phyloP scores from a whole-genome alignment of 371 early-diverging fungal genomes.

The Apophysomyces sp. region DNA sequence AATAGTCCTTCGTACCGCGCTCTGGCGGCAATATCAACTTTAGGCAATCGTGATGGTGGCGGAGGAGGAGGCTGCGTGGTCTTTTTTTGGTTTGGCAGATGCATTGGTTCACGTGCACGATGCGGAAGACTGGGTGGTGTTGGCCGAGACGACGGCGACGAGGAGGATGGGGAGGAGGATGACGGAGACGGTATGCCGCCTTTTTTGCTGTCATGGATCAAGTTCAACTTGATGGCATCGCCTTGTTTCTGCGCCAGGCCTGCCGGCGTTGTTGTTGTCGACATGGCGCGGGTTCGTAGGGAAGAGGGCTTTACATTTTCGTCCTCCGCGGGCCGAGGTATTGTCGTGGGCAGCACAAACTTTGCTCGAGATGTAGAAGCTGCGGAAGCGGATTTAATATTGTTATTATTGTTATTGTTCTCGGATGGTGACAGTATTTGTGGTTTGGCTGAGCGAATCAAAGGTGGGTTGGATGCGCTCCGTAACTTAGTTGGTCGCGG shows the following conservation, averaged over 20 bases:
- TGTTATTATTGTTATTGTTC: not conserved
- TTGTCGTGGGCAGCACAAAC: not conserved
- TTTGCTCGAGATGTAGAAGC: not conserved
- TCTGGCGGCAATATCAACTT: not conserved
- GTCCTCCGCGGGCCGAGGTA: not conserved
- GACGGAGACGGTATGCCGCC: not conserved
- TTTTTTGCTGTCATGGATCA: not conserved
- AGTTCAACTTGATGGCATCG: not conserved
- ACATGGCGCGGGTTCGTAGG: slow-evolving; percentile 18
- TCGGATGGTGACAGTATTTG: not conserved
- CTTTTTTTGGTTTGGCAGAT: slow-evolving; percentile 12
- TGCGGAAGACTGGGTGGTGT: not conserved
- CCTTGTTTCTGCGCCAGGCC: slow-evolving; percentile 1
- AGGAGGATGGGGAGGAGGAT: not conserved
- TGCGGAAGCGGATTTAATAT: not conserved
- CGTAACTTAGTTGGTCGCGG: slow-evolving; percentile 24
- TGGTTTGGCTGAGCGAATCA: slow-evolving; percentile 11
- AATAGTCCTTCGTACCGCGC: slow-evolving; percentile 40
- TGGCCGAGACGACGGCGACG: not conserved
- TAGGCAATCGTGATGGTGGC: slow-evolving; percentile 32
- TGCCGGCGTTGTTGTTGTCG: slow-evolving; percentile 16
- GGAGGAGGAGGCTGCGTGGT: slow-evolving; percentile 40
- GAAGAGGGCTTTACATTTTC: slow-evolving; percentile 20
- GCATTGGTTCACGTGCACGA: not conserved
- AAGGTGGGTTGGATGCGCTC: slow-evolving; percentile 28